phyloP scores from a whole-genome alignment of 2,329 filamentous ascomycete species.

The Pseudogymnoascus sp. region DNA sequence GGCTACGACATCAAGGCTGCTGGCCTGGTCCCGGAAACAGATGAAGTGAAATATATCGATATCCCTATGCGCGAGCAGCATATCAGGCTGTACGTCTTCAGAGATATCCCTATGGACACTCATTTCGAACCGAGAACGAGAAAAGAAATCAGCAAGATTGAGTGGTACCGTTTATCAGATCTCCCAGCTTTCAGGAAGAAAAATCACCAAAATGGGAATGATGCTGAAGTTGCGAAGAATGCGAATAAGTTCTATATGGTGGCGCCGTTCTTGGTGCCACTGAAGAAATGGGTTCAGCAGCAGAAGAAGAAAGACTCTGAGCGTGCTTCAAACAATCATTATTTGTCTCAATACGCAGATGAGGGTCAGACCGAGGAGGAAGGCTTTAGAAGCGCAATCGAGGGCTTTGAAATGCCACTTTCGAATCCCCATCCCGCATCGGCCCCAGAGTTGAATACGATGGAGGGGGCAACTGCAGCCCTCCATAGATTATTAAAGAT shows the following conservation, averaged over 20 bases:
- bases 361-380: conserved; percentile 58
- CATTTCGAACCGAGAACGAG: conserved; percentile 82
- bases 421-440: conserved; percentile 4
- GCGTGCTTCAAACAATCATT: conserved; percentile 33
- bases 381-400: conserved; percentile 4
- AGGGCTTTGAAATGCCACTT: conserved; percentile 2
- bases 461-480: conserved; percentile 41
- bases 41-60: conserved; percentile 74
- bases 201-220: conserved; percentile 48
- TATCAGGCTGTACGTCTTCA: conserved; percentile 85
- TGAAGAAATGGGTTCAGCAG: conserved; percentile 86
- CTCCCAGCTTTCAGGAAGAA: conserved; percentile 69
- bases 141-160: conserved; percentile 95
- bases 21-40: conserved; percentile 64
- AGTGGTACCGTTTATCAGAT: conserved; percentile 88
- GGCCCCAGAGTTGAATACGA: conserved; percentile 30
- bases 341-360: conserved; percentile 39
- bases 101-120: conserved; percentile 78
- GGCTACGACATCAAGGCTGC: conserved; percentile 74
- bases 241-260: conserved; percentile 97
- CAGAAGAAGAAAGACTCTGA: conserved; percentile 66
- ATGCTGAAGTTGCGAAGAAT: conserved; percentile 46
- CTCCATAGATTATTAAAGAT: conserved; percentile 48
- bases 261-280: conserved; percentile 74
- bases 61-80: conserved; percentile 89